Conservation (phyloP, 2,329 filamentous ascomycete genomes). For the Periglandula ipomoeae region DNA sequence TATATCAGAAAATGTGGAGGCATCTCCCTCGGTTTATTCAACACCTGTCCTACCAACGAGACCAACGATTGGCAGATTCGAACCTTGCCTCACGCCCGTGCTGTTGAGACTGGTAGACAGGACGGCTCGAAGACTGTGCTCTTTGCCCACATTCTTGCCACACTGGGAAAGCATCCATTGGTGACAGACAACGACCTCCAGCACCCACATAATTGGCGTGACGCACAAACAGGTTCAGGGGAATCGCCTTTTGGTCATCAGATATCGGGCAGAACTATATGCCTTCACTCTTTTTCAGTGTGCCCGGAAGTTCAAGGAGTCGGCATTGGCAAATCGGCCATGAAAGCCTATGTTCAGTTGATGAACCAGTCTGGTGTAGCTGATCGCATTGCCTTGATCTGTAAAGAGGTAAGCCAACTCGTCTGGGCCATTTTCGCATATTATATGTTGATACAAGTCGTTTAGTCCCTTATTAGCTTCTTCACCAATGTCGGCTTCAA, state of each 20-base stretch:
- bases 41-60: constrained; percentile 44
- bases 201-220: constrained; percentile 58
- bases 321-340: constrained; percentile 63
- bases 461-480: constrained; percentile 57
- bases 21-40: constrained; percentile 73
- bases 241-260: constrained; percentile 51
- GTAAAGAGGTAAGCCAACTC: constrained; percentile 38
- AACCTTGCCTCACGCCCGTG: constrained; percentile 39
- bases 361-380: constrained; percentile 62
- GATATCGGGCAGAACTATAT: constrained; percentile 64
- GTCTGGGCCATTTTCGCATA: background rate
- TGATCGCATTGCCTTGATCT: constrained; percentile 66
- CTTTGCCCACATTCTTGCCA: constrained; percentile 70
- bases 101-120: constrained; percentile 42
- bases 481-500: constrained; percentile 71
- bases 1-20: constrained; percentile 32
- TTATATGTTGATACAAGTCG: background rate
- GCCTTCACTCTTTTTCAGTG: constrained; percentile 74
- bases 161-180: constrained; percentile 51
- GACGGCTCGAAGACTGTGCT: constrained; percentile 42
- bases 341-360: constrained; percentile 44
- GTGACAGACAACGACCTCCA: constrained; percentile 58
- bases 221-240: constrained; percentile 31
- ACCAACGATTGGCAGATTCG: constrained; percentile 38
- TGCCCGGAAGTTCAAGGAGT: constrained; percentile 64